A percentile compares a stretch with the other conserved stretches of the same genome.
Conservation (phyloP, 1,139 yeast genomes). For the Yarrowia galli region DNA sequence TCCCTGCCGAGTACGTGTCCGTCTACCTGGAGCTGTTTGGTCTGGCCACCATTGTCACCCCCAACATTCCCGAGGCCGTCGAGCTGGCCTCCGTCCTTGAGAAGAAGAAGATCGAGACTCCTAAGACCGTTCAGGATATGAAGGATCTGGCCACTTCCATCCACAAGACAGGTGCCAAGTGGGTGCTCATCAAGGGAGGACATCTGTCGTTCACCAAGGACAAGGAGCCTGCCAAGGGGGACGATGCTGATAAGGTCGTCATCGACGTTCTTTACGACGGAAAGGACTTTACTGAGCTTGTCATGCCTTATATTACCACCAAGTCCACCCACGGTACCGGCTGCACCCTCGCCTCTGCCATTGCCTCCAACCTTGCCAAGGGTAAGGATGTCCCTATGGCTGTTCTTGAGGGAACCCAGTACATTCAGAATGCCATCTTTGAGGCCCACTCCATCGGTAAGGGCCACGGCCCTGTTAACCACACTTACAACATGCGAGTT, state of each 20-base stretch:
- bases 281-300: conserved; percentile 56
- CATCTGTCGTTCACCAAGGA: conserved; percentile 60
- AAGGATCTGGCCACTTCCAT: conserved; percentile 58
- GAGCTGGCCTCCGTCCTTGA: conserved; percentile 47
- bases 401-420: conserved; percentile 64
- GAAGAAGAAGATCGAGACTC: conserved; percentile 42
- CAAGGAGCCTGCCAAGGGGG: conserved; percentile 41
- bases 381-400: conserved; percentile 58
- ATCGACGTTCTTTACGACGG: conserved; percentile 70
- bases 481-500: conserved; percentile 51
- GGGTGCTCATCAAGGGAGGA: conserved; percentile 82
- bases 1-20: conserved; percentile 43
- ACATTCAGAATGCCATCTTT: conserved; percentile 69
- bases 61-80: conserved; percentile 74
- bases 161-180: conserved; percentile 55
- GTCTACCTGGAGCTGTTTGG: conserved; percentile 55
- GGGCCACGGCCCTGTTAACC: conserved; percentile 81
- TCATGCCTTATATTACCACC: conserved; percentile 60
- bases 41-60: conserved; percentile 72
- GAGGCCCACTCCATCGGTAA: conserved; percentile 57
- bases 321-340: conserved; percentile 88
- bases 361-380: conserved; percentile 75
- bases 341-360: conserved; percentile 83
- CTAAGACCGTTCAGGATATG: conserved; percentile 52
- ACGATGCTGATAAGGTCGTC: conserved; percentile 49